Percentiles rank a stretch among this genome's conserved stretches.
Evolutionary conservation across 345 rosid genomes (phyloP).

Genomic region (Pseudoturritis turrita): DNA sequence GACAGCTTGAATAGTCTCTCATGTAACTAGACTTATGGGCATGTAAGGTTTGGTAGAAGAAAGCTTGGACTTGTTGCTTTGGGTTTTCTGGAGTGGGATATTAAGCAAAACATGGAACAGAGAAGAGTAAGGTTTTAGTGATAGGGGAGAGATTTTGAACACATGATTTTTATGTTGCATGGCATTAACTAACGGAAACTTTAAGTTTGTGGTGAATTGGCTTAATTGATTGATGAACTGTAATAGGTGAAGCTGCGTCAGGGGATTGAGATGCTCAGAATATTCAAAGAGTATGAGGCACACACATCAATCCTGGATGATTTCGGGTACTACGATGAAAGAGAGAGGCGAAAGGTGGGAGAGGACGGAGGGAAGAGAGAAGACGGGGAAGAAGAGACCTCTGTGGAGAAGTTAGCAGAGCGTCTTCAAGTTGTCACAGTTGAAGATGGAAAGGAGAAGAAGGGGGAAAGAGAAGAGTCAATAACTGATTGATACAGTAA

Average conservation of each 20-base stretch:
- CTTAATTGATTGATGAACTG: not conserved
- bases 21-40: not conserved
- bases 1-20: not conserved
- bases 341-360: constrained; percentile 36
- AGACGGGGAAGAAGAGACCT: constrained; percentile 19
- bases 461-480: not conserved
- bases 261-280: constrained; percentile 64
- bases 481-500: constrained; percentile 15
- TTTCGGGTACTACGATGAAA: constrained; percentile 53
- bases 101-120: not conserved
- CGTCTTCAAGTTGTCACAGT: constrained; percentile 33
- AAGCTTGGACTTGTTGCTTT: not conserved
- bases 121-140: not conserved
- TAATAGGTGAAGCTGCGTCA: constrained; percentile 60
- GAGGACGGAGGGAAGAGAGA: constrained; percentile 12
- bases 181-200: not conserved
- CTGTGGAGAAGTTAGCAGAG: constrained; percentile 40
- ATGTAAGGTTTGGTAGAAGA: not conserved
- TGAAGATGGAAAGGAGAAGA: constrained; percentile 22
- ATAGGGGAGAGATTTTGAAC: not conserved
- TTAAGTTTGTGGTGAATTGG: not conserved
- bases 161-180: not conserved
- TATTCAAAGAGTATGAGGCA: constrained; percentile 55
- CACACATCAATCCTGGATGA: constrained; percentile 60
- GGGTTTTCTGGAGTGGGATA: not conserved